phyloP scores from a whole-genome alignment of 192 early-diverging fungal genomes.

The Endogone sp. region DNA sequence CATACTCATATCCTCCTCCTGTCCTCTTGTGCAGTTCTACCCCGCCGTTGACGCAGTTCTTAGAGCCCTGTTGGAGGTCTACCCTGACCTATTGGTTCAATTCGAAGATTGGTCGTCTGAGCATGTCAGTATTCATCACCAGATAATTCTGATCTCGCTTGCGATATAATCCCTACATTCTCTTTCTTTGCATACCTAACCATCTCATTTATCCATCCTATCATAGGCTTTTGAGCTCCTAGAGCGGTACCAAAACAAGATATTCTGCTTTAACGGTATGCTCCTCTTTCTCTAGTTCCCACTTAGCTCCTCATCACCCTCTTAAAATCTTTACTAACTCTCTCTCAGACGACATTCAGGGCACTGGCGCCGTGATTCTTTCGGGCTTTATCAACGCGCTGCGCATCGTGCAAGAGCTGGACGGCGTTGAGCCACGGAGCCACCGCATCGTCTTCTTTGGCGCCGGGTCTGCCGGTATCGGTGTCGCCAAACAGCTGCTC shows the following conservation, averaged over 20 bases:
- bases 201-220: too few relatives aligned
- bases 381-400: constrained; percentile 91
- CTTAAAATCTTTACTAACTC: too few relatives aligned
- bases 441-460: constrained; percentile 93
- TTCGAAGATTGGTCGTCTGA: constrained; percentile 96
- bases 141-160: background rate
- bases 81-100: constrained; percentile 85
- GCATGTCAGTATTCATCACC: constrained; percentile 37
- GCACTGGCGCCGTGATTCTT: constrained; percentile 91
- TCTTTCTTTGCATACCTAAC: too few relatives aligned
- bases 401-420: constrained; percentile 44
- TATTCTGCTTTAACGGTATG: constrained; percentile 93
- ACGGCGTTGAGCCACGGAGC: constrained; percentile 59
- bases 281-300: too few relatives aligned
- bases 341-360: constrained; percentile 94
- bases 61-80: constrained; percentile 57
- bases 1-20: too few relatives aligned
- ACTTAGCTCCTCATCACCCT: too few relatives aligned
- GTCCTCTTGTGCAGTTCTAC: constrained; percentile 54
- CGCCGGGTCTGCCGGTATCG: constrained; percentile 92
- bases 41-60: constrained; percentile 82
- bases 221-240: constrained; percentile 72
- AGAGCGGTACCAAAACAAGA: constrained; percentile 69
- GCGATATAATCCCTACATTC: background rate
- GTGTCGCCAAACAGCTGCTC: constrained; percentile 87